Evolutionary conservation across 2,329 filamentous ascomycete species (phyloP), one percentile per base, ranked within the genome.

Genomic region (Fusarium tuaranense): DNA sequence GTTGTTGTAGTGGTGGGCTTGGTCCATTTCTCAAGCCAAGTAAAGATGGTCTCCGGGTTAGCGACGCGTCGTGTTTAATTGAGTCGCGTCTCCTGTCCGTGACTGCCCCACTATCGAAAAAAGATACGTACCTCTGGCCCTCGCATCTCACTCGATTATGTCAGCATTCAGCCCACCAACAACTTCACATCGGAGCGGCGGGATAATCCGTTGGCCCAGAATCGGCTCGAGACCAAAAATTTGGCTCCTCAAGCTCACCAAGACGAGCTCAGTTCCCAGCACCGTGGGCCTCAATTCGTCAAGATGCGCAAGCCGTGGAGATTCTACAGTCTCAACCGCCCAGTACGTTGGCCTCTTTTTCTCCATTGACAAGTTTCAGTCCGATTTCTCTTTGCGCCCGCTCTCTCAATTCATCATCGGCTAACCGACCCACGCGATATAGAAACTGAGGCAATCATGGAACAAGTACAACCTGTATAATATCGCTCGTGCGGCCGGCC

Each of bases 381-480:
- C 41, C 9, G 30, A 38, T 61, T 30, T 30, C 51, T 41, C 48
- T 63, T 67, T 63, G 51, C 58, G 8, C 62, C 62, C 38, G 48
- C 60, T 18, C 60, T 18, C 41, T 61, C 25, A 72, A 72, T 68
- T 68, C 51, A 53, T 1, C 57, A 48, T 70, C 41, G 63, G 63
- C 76, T 78, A 71, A 79, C 67, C 36, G 25, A 62, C 44, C 22
- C 59, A 51, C 48, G 58, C 62, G 41, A 71, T 57, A 64, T 82
- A 98, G 95, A 97, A 95, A 93, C 83, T 98, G 83, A 93, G 96
- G 80, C 94, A 97, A 87, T 95, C 95, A 87, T 98, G 96, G 97
- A 97, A 95, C 88, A 97, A 98, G 87, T 95, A 95, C 88, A 98
- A 97, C 82, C 89, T 99, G 74, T 99, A 94, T 90, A 98, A 98